Percentiles rank a stretch among this genome's conserved stretches.
phyloP scores from a whole-genome alignment of 192 early-diverging fungal genomes.

The Linnemannia exigua region DNA sequence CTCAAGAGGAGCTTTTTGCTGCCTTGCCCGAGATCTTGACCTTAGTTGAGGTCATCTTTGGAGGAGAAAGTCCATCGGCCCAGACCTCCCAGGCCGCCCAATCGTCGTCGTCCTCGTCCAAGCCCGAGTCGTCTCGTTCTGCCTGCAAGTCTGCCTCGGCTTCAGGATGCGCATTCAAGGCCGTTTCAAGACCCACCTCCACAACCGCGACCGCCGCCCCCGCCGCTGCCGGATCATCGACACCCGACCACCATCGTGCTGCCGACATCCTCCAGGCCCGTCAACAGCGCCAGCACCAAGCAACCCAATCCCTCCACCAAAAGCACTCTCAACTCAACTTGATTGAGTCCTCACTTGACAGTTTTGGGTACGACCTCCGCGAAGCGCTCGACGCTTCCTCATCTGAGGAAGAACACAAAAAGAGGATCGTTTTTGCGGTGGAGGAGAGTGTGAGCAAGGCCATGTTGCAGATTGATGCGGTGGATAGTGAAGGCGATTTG shows the following conservation, averaged over 20 bases:
- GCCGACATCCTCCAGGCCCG: conserved; percentile 28
- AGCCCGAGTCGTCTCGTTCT: neutral
- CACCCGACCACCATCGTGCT: conserved; percentile 19
- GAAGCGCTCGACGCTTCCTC: neutral
- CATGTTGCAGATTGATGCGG: conserved; percentile 28
- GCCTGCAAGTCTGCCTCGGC: neutral
- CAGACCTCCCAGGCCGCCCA: neutral
- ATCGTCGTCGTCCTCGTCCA: neutral
- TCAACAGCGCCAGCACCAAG: conserved; percentile 10
- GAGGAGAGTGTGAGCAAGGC: conserved; percentile 32
- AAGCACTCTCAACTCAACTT: conserved; percentile 47
- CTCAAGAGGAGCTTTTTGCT: neutral
- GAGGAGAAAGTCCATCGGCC: no score
- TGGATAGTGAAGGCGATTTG: conserved; percentile 19
- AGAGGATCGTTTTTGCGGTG: neutral
- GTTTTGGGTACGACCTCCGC: conserved; percentile 6
- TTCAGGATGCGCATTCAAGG: conserved; percentile 14
- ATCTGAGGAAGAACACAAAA: neutral
- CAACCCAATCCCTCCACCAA: conserved; percentile 11
- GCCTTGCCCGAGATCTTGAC: conserved; percentile 7
- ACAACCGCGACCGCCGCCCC: neutral
- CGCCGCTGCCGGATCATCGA: neutral
- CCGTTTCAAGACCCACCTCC: neutral
- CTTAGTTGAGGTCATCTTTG: conserved; percentile 23
- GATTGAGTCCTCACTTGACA: conserved; percentile 43